Percentiles rank a stretch among this genome's conserved stretches.
Conservation (phyloP, 2,329 filamentous ascomycete species). For the Colletotrichum tanaceti region DNA sequence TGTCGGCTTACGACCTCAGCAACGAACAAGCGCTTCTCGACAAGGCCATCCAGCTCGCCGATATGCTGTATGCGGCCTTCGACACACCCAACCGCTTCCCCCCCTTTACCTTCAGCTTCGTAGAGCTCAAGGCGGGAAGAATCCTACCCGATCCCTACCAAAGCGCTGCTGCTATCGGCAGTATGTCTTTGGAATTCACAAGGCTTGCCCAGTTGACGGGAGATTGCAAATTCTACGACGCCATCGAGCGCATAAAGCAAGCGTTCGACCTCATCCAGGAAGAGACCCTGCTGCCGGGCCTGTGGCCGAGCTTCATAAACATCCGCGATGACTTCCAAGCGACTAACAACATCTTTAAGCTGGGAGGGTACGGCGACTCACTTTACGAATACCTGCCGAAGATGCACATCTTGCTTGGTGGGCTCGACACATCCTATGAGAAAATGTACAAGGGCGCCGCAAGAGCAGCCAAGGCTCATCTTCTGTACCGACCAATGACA, state of each 20-base stretch:
- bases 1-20: conserved; percentile 77
- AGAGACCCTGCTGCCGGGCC: conserved; percentile 73
- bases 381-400: conserved; percentile 57
- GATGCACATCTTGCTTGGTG: conserved; percentile 68
- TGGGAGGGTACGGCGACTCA: conserved; percentile 57
- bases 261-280: conserved; percentile 74
- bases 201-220: conserved; percentile 78
- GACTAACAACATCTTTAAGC: conserved; percentile 47
- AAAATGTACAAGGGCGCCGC: conserved; percentile 68
- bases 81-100: conserved; percentile 78
- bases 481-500: conserved; percentile 73
- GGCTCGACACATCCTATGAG: conserved; percentile 64
- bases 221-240: conserved; percentile 79
- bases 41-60: conserved; percentile 73
- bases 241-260: conserved; percentile 75
- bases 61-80: conserved; percentile 73
- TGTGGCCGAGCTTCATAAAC: conserved; percentile 77
- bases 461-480: conserved; percentile 64
- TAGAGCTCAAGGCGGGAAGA: conserved; percentile 35
- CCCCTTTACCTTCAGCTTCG: conserved; percentile 37
- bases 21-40: conserved; percentile 64
- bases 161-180: conserved; percentile 65
- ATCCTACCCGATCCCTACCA: conserved; percentile 45
- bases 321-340: conserved; percentile 61
- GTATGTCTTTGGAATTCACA: conserved; percentile 78